Percentiles rank a stretch among this genome's conserved stretches.
Evolutionary conservation across 805 yeast species (phyloP).

Genomic region (Yamadazyma tumulicola): DNA sequence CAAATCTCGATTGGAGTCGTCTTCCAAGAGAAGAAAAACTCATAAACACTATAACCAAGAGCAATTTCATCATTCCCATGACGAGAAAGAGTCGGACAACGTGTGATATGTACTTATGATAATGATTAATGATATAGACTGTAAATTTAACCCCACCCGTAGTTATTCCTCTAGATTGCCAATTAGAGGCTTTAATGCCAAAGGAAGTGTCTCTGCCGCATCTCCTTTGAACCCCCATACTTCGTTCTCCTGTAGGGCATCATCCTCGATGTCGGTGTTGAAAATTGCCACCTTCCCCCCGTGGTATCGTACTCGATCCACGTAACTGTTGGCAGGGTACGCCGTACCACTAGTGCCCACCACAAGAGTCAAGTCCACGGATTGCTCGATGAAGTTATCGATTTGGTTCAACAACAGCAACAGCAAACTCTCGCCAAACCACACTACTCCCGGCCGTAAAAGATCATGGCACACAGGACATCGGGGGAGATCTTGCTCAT

Average conservation of each 20-base stretch:
- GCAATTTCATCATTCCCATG: too few species aligned
- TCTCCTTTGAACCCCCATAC: constrained; percentile 80
- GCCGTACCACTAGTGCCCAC: constrained; percentile 83
- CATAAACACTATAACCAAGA: too few species aligned
- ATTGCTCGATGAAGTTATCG: constrained; percentile 62
- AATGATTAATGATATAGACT: too few species aligned
- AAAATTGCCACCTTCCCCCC: constrained; percentile 86
- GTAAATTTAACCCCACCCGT: too few species aligned
- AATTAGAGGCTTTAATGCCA: constrained; percentile 55
- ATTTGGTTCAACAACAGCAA: constrained; percentile 58
- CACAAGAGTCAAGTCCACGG: constrained; percentile 71
- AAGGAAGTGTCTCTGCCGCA: constrained; percentile 68
- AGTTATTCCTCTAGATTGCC: constrained; percentile 11
- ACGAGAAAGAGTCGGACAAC: too few species aligned
- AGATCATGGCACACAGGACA: constrained; percentile 73
- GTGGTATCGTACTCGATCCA: constrained; percentile 64
- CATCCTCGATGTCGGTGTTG: constrained; percentile 61
- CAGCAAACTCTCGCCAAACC: constrained; percentile 92
- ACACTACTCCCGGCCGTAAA: constrained; percentile 85
- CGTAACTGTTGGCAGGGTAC: constrained; percentile 92
- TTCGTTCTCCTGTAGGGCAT: constrained; percentile 33
- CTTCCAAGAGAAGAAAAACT: constrained; percentile 12
- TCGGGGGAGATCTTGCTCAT: constrained; percentile 55
- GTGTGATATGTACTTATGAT: too few species aligned
- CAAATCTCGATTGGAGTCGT: constrained; percentile 12